phyloP scores from a whole-genome alignment of 257 asterid species.

The Lycium ferocissimum region DNA sequence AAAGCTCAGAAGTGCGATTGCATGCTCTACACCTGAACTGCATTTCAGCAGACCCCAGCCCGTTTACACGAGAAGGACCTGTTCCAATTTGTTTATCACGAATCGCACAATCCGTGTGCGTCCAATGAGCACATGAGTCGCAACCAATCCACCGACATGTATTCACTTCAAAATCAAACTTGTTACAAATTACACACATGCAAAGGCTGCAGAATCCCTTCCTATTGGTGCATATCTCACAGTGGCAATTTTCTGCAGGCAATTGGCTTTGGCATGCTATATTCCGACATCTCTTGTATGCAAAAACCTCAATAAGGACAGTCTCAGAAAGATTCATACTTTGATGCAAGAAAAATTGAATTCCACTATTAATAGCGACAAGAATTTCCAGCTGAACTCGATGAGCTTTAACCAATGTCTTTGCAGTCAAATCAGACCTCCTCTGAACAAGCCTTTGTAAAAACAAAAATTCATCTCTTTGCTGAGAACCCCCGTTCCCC shows the following conservation, averaged over 20 bases:
- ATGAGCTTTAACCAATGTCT: conserved; percentile 65
- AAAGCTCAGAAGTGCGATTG: conserved; percentile 79
- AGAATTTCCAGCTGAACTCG: conserved; percentile 86
- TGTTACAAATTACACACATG: conserved; percentile 94
- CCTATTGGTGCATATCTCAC: conserved; percentile 77
- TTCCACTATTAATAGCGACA: conserved; percentile 84
- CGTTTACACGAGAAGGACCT: conserved; percentile 72
- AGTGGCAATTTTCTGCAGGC: conserved; percentile 82
- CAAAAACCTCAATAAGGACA: conserved; percentile 79
- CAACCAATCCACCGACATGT: conserved; percentile 97
- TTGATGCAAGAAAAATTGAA: conserved; percentile 91
- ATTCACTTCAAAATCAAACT: conserved; percentile 91
- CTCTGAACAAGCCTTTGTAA: conserved; percentile 85
- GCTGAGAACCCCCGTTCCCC: conserved; percentile 87
- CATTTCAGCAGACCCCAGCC: conserved; percentile 75
- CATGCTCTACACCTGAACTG: conserved; percentile 89
- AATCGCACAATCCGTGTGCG: conserved; percentile 97
- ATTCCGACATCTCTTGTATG: conserved; percentile 84
- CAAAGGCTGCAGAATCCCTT: conserved; percentile 96
- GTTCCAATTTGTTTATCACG: conserved; percentile 76
- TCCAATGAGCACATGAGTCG: conserved; percentile 94
- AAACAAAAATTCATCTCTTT: conserved; percentile 77
- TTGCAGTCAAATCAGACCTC: conserved; percentile 83
- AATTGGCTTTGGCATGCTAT: conserved; percentile 82
- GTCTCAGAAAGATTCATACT: conserved; percentile 91